A percentile compares a stretch with the other conserved stretches of the same genome.
Evolutionary conservation across 306 rosid species (phyloP).

Genomic region (Luffa acutangula): DNA sequence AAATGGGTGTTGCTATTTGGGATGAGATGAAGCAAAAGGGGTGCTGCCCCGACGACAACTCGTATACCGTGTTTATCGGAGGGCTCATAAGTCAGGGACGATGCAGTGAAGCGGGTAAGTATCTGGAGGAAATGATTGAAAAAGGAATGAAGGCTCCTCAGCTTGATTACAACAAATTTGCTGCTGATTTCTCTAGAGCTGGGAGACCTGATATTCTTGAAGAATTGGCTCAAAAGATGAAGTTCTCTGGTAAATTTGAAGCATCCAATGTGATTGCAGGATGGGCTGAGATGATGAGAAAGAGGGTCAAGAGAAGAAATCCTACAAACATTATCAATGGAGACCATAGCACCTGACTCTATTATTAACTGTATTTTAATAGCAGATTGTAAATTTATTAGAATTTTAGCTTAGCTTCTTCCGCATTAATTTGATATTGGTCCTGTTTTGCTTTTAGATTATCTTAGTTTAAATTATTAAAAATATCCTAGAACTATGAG

Average conservation of each 20-base stretch:
- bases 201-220: conserved; percentile 68
- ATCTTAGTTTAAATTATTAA: neutral
- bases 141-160: conserved; percentile 91
- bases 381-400: neutral
- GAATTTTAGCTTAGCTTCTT: neutral
- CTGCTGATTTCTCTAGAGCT: conserved; percentile 60
- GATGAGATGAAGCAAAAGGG: conserved; percentile 64
- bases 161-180: conserved; percentile 77
- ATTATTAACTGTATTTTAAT: neutral
- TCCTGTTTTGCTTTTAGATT: neutral
- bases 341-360: neutral
- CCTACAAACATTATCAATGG: conserved; percentile 2
- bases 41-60: conserved; percentile 73
- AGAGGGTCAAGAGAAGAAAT: conserved; percentile 39
- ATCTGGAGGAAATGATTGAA: conserved; percentile 74
- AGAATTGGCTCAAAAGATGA: conserved; percentile 70
- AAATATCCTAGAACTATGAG: too few species aligned
- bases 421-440: neutral
- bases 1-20: conserved; percentile 56
- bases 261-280: conserved; percentile 53
- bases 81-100: conserved; percentile 73
- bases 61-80: conserved; percentile 64
- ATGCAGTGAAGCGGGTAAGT: conserved; percentile 55
- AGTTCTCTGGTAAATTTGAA: conserved; percentile 64
- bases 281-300: conserved; percentile 77